Percentiles rank a stretch among this genome's conserved stretches.
Evolutionary conservation across 768 basidiomycete genomes (phyloP).

Genomic region (Rhodotorula babjevae): DNA sequence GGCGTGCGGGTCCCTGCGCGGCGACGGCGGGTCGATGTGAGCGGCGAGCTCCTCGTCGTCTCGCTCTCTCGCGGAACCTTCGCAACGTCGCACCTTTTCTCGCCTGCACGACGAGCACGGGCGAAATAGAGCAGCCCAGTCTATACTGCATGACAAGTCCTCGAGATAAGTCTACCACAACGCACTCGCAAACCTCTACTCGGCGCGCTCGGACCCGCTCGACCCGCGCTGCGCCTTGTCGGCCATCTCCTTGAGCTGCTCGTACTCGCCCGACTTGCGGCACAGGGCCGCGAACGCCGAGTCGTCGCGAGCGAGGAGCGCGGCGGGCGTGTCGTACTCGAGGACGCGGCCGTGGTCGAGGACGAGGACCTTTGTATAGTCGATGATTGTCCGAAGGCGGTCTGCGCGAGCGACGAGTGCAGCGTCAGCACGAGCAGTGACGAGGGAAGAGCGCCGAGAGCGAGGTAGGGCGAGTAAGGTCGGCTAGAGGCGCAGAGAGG

Average conservation of each 20-base stretch:
- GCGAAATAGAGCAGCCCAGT: too few species aligned
- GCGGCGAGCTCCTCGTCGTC: too few species aligned
- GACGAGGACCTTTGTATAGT: constrained; percentile 50
- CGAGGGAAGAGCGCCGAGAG: too few species aligned
- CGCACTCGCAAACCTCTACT: too few species aligned
- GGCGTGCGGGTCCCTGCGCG: too few species aligned
- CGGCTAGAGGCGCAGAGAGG: too few species aligned
- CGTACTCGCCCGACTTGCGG: constrained; percentile 37
- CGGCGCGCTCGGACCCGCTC: neutral
- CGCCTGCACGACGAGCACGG: too few species aligned
- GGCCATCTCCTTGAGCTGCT: constrained; percentile 35
- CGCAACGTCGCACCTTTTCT: neutral
- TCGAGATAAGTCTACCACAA: neutral
- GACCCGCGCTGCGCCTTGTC: neutral
- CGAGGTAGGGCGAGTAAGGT: too few species aligned
- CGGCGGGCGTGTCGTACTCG: constrained; percentile 68
- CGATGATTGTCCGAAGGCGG: constrained; percentile 46
- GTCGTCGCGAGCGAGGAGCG: constrained; percentile 55
- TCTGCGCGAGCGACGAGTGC: neutral
- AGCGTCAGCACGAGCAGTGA: neutral
- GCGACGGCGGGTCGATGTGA: too few species aligned
- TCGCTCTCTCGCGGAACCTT: neutral
- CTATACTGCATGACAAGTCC: too few species aligned
- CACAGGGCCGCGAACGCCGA: constrained; percentile 54
- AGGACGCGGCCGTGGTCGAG: constrained; percentile 62